A percentile compares a stretch with the other conserved stretches of the same genome.
phyloP scores from a whole-genome alignment of 2,329 filamentous ascomycete genomes.

The Byssoonygena ceratinophila region DNA sequence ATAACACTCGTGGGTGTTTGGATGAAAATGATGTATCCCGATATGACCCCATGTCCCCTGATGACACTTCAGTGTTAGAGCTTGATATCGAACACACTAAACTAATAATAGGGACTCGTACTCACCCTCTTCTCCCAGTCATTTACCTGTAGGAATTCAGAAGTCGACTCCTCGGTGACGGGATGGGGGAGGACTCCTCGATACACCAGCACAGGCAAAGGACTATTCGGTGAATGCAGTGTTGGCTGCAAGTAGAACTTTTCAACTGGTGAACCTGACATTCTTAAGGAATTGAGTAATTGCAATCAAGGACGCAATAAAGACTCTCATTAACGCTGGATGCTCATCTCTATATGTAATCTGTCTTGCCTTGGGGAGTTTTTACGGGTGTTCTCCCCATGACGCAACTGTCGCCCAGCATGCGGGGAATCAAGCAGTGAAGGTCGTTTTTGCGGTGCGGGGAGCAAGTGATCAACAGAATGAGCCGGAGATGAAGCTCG shows the following conservation, averaged over 20 bases:
- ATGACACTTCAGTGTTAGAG: neutral
- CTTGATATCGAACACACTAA: neutral
- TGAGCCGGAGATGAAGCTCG: too few relatives aligned
- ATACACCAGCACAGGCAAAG: slow-evolving; percentile 29
- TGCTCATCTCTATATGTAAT: neutral
- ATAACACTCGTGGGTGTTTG: slow-evolving; percentile 32
- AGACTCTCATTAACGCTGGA: neutral
- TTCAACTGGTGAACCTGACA: slow-evolving; percentile 12
- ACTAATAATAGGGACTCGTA: neutral
- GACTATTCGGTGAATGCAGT: slow-evolving; percentile 26
- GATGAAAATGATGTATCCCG: slow-evolving; percentile 25
- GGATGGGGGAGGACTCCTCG: slow-evolving; percentile 25
- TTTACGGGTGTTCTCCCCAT: neutral
- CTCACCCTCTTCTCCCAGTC: slow-evolving; percentile 26
- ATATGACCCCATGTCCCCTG: slow-evolving; percentile 24
- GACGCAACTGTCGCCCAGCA: neutral
- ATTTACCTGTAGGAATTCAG: slow-evolving; percentile 24
- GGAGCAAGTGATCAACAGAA: too few relatives aligned
- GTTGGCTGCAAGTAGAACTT: slow-evolving; percentile 21
- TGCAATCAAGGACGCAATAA: neutral
- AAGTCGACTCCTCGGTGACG: slow-evolving; percentile 19
- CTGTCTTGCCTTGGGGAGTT: too few relatives aligned
- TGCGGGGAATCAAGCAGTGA: neutral
- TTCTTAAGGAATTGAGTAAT: neutral
- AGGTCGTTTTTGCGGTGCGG: neutral